phyloP scores from a whole-genome alignment of 1,284 basidiomycete species.

The Ganoderma boninense region DNA sequence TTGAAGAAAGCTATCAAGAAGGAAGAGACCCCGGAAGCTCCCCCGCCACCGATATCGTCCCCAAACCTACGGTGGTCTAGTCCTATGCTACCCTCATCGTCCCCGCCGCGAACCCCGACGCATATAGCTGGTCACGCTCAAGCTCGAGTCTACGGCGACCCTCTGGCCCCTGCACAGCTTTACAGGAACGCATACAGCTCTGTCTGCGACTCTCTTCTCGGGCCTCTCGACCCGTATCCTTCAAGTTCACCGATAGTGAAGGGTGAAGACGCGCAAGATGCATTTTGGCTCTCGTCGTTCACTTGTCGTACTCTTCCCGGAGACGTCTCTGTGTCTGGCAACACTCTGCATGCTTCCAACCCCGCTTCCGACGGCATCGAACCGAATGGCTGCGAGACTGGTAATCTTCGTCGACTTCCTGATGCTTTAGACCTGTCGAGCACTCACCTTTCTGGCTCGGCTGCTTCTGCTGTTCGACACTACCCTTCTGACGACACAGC shows the following conservation, averaged over 20 bases:
- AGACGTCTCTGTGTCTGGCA: neutral
- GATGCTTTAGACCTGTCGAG: neutral
- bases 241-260: neutral
- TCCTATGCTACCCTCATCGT: constrained; percentile 10
- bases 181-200: neutral
- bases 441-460: neutral
- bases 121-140: constrained; percentile 3
- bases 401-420: neutral
- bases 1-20: neutral
- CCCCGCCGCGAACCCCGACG: constrained; percentile 9
- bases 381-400: neutral
- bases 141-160: neutral
- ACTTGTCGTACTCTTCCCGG: neutral
- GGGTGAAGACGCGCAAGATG: neutral
- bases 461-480: neutral
- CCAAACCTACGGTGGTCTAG: constrained; percentile 8
- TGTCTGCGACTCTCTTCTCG: neutral
- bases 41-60: neutral
- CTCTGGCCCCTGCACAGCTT: neutral
- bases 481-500: neutral
- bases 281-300: neutral
- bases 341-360: too few relatives aligned
- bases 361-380: neutral
- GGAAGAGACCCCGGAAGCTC: neutral
- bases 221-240: neutral